phyloP scores from a whole-genome alignment of 306 rosid genomes.

The Castanopsis chinensis region DNA sequence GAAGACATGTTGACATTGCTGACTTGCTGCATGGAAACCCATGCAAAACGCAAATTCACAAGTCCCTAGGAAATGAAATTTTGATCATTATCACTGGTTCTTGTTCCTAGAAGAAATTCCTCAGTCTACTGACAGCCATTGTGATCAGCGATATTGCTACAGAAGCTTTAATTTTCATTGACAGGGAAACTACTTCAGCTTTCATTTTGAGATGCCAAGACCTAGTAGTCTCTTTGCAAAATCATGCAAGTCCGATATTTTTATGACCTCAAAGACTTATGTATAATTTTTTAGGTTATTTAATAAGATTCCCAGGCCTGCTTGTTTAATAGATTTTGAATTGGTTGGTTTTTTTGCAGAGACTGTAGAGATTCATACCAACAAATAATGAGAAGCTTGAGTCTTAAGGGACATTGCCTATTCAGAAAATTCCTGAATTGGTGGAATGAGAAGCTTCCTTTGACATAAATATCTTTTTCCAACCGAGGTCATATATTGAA shows the following conservation, averaged over 20 bases:
- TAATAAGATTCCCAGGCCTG: background rate
- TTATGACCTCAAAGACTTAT: background rate
- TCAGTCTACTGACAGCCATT: background rate
- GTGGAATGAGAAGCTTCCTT: background rate
- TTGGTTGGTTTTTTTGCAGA: slow-evolving; percentile 13
- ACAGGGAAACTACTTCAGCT: background rate
- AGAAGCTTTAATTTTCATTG: background rate
- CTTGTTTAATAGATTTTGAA: slow-evolving; percentile 6
- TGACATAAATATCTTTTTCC: background rate
- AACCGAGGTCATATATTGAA: too few species aligned
- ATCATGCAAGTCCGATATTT: background rate
- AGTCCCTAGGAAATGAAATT: background rate
- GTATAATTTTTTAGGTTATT: background rate
- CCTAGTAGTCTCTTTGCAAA: background rate
- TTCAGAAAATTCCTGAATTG: background rate
- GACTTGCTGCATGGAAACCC: background rate
- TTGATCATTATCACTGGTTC: background rate
- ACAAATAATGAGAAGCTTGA: background rate
- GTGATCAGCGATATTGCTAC: background rate
- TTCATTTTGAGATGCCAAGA: background rate
- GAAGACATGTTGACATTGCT: background rate
- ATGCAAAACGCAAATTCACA: background rate
- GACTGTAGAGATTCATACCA: background rate
- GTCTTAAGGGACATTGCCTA: background rate
- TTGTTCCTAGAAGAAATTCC: background rate